phyloP scores from a whole-genome alignment of 108 stramenopile species.

The Epithemia pelagica region DNA sequence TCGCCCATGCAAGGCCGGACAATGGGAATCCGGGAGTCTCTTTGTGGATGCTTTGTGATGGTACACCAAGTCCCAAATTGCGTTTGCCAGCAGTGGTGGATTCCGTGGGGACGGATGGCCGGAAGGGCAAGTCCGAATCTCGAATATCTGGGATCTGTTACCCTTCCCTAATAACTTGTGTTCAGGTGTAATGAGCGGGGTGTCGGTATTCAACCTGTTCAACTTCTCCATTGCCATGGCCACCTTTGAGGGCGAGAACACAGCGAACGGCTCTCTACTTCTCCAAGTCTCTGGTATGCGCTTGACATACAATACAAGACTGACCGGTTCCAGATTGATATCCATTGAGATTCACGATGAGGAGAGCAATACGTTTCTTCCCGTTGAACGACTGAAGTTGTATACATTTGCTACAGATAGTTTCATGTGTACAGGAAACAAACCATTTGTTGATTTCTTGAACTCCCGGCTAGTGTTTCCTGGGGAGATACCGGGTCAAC shows the following conservation, averaged over 20 bases:
- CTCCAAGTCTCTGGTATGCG: constrained; percentile 48
- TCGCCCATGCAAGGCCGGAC: constrained; percentile 34
- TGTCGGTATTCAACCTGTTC: constrained; percentile 33
- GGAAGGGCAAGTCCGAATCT: constrained; percentile 35
- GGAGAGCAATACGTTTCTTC: constrained; percentile 17
- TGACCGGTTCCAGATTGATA: constrained; percentile 13
- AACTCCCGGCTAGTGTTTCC: constrained; percentile 16
- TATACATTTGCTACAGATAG: constrained; percentile 47
- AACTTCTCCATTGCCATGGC: constrained; percentile 33
- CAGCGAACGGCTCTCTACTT: constrained; percentile 27
- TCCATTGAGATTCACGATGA: constrained; percentile 27
- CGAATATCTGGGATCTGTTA: constrained; percentile 30
- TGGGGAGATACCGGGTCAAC: constrained; percentile 24
- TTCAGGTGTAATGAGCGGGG: constrained; percentile 35
- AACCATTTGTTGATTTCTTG: constrained; percentile 29
- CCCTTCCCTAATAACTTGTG: constrained; percentile 42
- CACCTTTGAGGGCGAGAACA: constrained; percentile 26
- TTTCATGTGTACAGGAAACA: constrained; percentile 27
- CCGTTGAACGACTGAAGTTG: constrained; percentile 37
- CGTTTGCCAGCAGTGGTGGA: constrained; percentile 28
- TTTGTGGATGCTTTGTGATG: constrained; percentile 47
- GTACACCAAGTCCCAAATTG: constrained; percentile 34
- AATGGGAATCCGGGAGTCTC: constrained; percentile 42
- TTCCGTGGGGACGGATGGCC: constrained; percentile 44
- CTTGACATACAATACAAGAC: constrained; percentile 36